Base-by-base conservation (phyloP, 2,329 filamentous ascomycete genomes). In the Paecilomyces niveus region DNA sequence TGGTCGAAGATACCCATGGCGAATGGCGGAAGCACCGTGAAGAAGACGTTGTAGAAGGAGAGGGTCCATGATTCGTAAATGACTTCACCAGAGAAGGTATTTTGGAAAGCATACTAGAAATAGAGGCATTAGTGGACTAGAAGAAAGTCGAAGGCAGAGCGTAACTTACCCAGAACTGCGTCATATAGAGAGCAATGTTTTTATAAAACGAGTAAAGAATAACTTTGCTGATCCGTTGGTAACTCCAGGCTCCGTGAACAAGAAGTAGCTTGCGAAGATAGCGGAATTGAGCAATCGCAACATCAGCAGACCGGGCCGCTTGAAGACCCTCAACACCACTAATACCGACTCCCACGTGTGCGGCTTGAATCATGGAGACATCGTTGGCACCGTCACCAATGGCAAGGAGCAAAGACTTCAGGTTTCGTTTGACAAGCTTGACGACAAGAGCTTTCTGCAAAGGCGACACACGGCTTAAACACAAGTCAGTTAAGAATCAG, bases 141-240 rank as follows among this genome's bases (percentile, higher is more conserved):
- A 45, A 24, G n/a, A 45, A 26, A n/a, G 15, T 35, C 11, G 31
- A 53, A 21, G n/a, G 21, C 15, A n/a, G 18, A 10, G 31, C 53
- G 58, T 22, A 39, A 80, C 87, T 79, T 81, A 92, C 89, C 91
- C 95, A 99, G 73, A 99, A 99, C 72, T 99, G 95, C 60, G 95
- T 99, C 89, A 99, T 92, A 78, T 97, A 99, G 61, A 99, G 81
- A 21, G 92, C 89, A 65, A 97, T 97, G 77, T 99, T 99, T 82
- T 99, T 99, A 82, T 99, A 99, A 75, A 97, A 99, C 6, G 94
- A 97, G 77, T 96, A 99, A 62, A 99, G 76, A 68, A 99, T 97
- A 59, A 96, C 92, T 78, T 96, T 96, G 82, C 89, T 93, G 72
- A 99, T 89, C 59, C 94, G 89, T 73, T 97, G 93, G 72, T 99